Conservation (phyloP, 345 rosid species). For the Firmiana major region DNA sequence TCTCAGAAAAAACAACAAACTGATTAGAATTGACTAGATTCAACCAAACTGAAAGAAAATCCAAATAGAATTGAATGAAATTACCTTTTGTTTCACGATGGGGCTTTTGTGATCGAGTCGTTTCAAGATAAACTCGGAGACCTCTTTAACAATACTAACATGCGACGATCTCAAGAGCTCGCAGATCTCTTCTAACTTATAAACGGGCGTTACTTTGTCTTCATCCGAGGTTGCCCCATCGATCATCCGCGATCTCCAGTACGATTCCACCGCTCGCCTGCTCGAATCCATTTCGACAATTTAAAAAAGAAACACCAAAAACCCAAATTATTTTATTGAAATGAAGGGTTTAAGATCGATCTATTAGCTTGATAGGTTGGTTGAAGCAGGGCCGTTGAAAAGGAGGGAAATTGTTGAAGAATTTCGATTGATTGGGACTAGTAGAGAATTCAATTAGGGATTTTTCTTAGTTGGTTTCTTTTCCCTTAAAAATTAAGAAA, state of each 20-base stretch:
- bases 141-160: constrained; percentile 80
- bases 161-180: constrained; percentile 88
- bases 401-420: constrained; percentile 1
- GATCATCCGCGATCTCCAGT: constrained; percentile 92
- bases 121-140: constrained; percentile 75
- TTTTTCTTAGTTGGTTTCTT: neutral
- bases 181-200: constrained; percentile 90
- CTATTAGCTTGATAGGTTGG: neutral
- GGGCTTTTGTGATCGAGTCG: constrained; percentile 94
- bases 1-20: constrained; percentile 1
- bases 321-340: neutral
- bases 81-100: constrained; percentile 90
- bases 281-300: constrained; percentile 76
- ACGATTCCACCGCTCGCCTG: constrained; percentile 98
- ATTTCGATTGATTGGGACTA: neutral
- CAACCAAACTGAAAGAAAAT: neutral
- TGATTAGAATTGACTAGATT: neutral
- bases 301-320: neutral
- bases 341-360: constrained; percentile 2
- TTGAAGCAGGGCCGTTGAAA: neutral
- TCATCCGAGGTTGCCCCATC: constrained; percentile 89
- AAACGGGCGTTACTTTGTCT: constrained; percentile 93
- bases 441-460: neutral
- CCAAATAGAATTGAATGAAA: neutral
- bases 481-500: neutral